These are phyloP conservation scores for Lolium rigidum DNA, from an alignment of 176 grass and related monocot species.

Conservation along the genomic window DNA sequence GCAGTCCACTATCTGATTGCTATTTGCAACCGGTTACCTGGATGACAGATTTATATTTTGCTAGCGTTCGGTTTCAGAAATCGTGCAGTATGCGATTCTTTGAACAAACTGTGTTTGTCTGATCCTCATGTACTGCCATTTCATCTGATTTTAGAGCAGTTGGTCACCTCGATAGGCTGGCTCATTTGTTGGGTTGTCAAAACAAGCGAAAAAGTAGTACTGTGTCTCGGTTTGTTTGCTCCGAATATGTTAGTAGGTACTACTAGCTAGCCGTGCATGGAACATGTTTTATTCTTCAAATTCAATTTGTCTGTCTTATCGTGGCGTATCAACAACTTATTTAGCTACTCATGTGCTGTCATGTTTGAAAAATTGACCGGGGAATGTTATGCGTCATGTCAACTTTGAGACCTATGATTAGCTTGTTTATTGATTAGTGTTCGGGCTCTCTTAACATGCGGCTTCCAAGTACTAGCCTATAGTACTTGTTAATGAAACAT, in stretches of 20 bases:
- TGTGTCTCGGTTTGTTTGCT: neutral
- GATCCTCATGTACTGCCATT: neutral
- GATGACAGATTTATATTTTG: neutral
- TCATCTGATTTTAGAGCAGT: neutral
- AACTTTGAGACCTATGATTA: neutral
- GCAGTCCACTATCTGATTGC: neutral
- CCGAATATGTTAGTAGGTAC: no score
- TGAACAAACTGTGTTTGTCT: neutral
- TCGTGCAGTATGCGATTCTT: neutral
- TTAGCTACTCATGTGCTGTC: constrained; percentile 3
- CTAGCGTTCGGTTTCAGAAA: neutral
- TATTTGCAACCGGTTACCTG: neutral
- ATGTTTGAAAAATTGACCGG: neutral
- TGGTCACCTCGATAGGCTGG: neutral
- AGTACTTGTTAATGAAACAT: neutral
- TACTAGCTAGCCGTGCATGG: constrained; percentile 12
- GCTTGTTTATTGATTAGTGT: neutral
- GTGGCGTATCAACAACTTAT: constrained; percentile 1
- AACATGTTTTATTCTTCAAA: neutral
- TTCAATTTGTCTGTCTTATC: neutral
- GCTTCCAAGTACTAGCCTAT: neutral
- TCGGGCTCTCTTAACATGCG: constrained; percentile 17
- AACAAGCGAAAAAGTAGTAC: neutral
- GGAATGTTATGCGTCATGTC: neutral
- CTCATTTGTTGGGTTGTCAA: neutral